Evolutionary conservation across 805 yeast species (phyloP).

Genomic region (Yarrowia yakushimensis): DNA sequence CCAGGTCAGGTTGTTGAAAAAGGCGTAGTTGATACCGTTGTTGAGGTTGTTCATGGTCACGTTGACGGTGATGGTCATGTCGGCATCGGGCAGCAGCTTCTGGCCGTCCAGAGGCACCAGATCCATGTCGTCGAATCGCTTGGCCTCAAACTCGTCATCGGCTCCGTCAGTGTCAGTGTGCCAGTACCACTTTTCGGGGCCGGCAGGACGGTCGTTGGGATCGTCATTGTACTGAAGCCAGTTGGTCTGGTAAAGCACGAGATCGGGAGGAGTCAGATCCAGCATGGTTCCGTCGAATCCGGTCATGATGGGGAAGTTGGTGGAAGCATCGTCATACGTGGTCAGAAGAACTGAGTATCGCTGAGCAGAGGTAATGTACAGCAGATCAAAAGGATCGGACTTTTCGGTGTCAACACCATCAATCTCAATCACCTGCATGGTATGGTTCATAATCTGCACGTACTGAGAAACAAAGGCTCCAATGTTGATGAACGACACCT

Average conservation of each 20-base stretch:
- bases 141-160: conserved; percentile 44
- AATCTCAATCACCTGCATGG: conserved; percentile 79
- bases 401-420: conserved; percentile 82
- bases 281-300: conserved; percentile 78
- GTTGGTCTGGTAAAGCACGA: conserved; percentile 70
- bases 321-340: conserved; percentile 59
- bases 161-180: conserved; percentile 35
- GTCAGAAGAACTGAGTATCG: conserved; percentile 76
- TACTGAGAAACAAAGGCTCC: conserved; percentile 94
- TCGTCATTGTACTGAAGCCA: conserved; percentile 59
- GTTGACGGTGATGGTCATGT: conserved; percentile 59
- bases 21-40: conserved; percentile 92
- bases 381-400: conserved; percentile 60
- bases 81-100: conserved; percentile 63
- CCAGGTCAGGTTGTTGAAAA: conserved; percentile 84
- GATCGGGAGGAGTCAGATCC: conserved; percentile 64
- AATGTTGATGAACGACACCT: conserved; percentile 72
- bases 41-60: conserved; percentile 81
- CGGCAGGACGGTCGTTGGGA: conserved; percentile 48
- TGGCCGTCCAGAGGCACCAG: conserved; percentile 60
- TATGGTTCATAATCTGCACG: conserved; percentile 84
- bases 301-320: conserved; percentile 80
- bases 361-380: conserved; percentile 88
- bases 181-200: conserved; percentile 42
- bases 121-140: conserved; percentile 69